A percentile compares a stretch with the other conserved stretches of the same genome.
Conservation (phyloP, 352 stramenopile species). For the Globisporangium viniferum region DNA sequence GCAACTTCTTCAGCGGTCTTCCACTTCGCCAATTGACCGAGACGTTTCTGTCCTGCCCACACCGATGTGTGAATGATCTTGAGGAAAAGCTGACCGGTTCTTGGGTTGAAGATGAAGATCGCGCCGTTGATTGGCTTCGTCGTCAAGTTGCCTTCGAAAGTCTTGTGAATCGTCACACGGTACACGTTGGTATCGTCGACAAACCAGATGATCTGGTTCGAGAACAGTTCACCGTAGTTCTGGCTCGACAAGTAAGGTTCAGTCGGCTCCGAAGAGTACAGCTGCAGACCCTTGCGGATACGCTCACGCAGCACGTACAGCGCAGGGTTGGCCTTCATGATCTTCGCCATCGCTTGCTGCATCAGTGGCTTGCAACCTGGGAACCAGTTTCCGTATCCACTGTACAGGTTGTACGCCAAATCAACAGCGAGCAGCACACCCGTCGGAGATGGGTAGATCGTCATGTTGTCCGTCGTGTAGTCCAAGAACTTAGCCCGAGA, state of each 20-base stretch:
- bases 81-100: conserved; percentile 98
- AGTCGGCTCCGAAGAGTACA: conserved; percentile 99
- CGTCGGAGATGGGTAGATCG: conserved; percentile 99
- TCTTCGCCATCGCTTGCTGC: conserved; percentile 99
- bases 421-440: conserved; percentile 97
- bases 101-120: conserved; percentile 99
- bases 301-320: conserved; percentile 99
- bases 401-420: conserved; percentile 99
- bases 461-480: conserved; percentile 99
- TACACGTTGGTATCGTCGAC: conserved; percentile 99
- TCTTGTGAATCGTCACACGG: conserved; percentile 99
- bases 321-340: conserved; percentile 99
- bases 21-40: conserved; percentile 99
- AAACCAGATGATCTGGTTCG: conserved; percentile 99
- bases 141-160: conserved; percentile 98
- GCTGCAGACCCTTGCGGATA: conserved; percentile 99
- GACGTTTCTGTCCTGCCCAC: conserved; percentile 99
- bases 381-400: conserved; percentile 99
- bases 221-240: conserved; percentile 99
- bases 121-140: conserved; percentile 99
- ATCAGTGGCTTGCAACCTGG: conserved; percentile 98
- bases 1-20: conserved; percentile 99
- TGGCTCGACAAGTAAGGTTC: conserved; percentile 99
- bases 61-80: conserved; percentile 99
- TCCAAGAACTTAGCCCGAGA: conserved; percentile 99